Evolutionary conservation across 2,329 filamentous ascomycete species (phyloP), one percentile per base, ranked within the genome.

Genomic region (Nannizziopsis arthrosporioides): DNA sequence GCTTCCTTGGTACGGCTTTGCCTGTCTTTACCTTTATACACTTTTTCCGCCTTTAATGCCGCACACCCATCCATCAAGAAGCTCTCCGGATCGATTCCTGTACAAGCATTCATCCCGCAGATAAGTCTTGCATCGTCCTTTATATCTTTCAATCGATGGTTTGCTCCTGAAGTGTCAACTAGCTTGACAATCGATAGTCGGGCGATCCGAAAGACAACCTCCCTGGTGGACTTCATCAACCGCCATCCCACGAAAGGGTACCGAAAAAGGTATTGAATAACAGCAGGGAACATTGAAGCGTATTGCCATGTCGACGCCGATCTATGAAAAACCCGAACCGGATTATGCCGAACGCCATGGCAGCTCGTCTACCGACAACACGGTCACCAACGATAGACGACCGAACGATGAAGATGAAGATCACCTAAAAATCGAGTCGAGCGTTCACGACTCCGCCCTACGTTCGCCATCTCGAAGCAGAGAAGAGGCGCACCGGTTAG

Each of bases 401-500:
- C 46, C 15, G 1, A 46, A 27, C 22, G 22, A 49, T 11, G 46
- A 47, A 18, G 36, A 38, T 7, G 32, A 18, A 30, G 18, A 14
- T 5, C 35, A 40, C 19, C 41, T 48, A 11, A 39, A 31, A 6
- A 37, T 49, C 19, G 31, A 40, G 14, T 19, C 38, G 7, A 48
- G 45, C 14, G 15, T 46, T 2, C 35, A 48, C 40, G 37, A 52
- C 27, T 10, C 5, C n/a, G 15, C 30, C 2, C 34, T 19, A 8
- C 35, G 39, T 36, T 81, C 79, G 0, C 73, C 76, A 1, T 77
- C 77, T 0, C 70, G 73, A 50, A 71, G 69, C 12, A 72, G 80
- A 35, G 80, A 83, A 61, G 71, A 80, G 57, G 73, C 75, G 5
- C 71, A 73, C 51, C 70, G 79, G 41, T 65, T 84, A 27, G 75